Evolutionary conservation across 75 land plant genomes (phyloP).

Genomic region (Cupressus sempervirens): DNA sequence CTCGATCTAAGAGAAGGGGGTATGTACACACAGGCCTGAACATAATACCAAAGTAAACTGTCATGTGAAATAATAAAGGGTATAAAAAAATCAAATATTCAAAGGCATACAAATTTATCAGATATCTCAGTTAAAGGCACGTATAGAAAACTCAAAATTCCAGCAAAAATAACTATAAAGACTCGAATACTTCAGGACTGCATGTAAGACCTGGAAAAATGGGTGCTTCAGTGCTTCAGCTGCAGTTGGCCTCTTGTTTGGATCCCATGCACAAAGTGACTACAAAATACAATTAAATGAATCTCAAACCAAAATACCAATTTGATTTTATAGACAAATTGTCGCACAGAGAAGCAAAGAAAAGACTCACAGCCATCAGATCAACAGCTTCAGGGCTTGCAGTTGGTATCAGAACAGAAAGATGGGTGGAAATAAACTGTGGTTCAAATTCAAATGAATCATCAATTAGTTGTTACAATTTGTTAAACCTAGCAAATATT

Average conservation of each 20-base stretch:
- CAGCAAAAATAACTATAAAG: not conserved
- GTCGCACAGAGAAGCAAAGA: not conserved
- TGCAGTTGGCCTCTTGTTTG: slow-evolving; percentile 87
- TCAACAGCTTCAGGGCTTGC: slow-evolving; percentile 77
- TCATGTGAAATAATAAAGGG: not conserved
- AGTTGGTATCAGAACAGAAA: slow-evolving; percentile 64
- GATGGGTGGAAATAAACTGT: slow-evolving; percentile 57
- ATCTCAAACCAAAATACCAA: not conserved
- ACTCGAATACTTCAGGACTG: not conserved
- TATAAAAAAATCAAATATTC: not conserved
- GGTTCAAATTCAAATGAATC: not conserved
- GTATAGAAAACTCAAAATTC: not conserved
- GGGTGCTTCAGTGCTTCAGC: slow-evolving; percentile 84
- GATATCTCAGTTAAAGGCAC: not conserved
- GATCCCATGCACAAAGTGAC: slow-evolving; percentile 97
- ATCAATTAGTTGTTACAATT: not conserved
- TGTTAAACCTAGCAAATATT: not conserved
- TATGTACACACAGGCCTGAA: slow-evolving; percentile 53
- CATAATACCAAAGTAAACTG: not conserved
- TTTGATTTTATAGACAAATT: not conserved
- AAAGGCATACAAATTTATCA: not conserved
- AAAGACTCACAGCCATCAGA: slow-evolving; percentile 56
- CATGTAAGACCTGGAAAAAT: slow-evolving; percentile 79
- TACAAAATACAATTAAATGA: slow-evolving; percentile 14
- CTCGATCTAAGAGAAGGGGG: slow-evolving; percentile 52